Evolutionary conservation across 1,284 basidiomycete species (phyloP).

Genomic region (Cystobasidium pallidum): DNA sequence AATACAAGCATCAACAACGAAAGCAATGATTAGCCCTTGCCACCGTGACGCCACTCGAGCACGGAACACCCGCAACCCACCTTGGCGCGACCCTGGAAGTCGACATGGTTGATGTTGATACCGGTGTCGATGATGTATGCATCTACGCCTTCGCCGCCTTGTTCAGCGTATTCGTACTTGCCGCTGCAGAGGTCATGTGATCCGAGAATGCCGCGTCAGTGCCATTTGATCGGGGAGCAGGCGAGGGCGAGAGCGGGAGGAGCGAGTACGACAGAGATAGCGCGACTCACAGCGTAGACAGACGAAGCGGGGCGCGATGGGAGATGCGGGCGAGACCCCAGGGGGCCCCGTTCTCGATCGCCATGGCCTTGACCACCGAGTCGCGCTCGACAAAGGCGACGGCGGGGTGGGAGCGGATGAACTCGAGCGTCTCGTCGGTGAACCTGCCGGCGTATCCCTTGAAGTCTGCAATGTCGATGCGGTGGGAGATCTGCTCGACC

Average conservation of each 20-base stretch:
- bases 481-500: constrained; percentile 60
- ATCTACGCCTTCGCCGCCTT: constrained; percentile 88
- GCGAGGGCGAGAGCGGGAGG: background rate
- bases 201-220: constrained; percentile 14
- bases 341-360: constrained; percentile 74
- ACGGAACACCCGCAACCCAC: constrained; percentile 20
- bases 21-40: constrained; percentile 1
- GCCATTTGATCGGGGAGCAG: background rate
- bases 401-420: constrained; percentile 82
- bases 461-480: constrained; percentile 68
- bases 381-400: constrained; percentile 93
- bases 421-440: constrained; percentile 70
- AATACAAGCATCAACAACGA: constrained; percentile 29
- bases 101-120: constrained; percentile 81
- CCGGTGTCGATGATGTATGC: constrained; percentile 77
- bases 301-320: constrained; percentile 75
- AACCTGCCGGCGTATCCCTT: constrained; percentile 88
- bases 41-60: background rate
- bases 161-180: constrained; percentile 74
- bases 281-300: constrained; percentile 69
- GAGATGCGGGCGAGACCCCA: constrained; percentile 98
- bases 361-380: constrained; percentile 70
- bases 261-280: background rate
- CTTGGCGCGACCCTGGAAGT: constrained; percentile 81
- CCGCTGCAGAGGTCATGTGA: constrained; percentile 56